phyloP scores from a whole-genome alignment of 2,329 filamentous ascomycete species.

The Knufia petricola region DNA sequence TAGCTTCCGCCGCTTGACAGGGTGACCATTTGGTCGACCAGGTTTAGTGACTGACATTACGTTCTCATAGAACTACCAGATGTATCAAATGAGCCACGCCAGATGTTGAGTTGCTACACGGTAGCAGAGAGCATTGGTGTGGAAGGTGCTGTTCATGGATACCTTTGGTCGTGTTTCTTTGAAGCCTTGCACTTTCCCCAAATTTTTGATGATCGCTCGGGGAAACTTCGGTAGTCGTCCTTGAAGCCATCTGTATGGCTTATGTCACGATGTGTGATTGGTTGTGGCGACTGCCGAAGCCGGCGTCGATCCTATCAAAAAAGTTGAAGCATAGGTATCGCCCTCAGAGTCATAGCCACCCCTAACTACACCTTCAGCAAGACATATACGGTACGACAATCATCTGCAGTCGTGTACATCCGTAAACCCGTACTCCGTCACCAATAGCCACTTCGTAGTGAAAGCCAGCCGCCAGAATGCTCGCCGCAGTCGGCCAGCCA shows the following conservation, averaged over 20 bases:
- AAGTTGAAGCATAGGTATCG: not conserved
- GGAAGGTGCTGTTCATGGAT: not conserved
- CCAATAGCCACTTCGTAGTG: not conserved
- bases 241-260: no score
- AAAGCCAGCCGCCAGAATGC: conserved; percentile 11
- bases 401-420: no score
- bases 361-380: no score
- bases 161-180: no score
- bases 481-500: conserved; percentile 50
- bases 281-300: not conserved
- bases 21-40: not conserved
- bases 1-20: conserved; percentile 28
- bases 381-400: no score
- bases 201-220: not conserved
- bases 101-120: no score
- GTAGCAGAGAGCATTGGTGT: not conserved
- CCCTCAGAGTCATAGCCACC: no score
- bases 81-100: no score
- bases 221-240: not conserved
- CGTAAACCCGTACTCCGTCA: not conserved
- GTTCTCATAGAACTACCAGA: not conserved
- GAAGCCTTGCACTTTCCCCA: not conserved
- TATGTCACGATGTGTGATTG: not conserved
- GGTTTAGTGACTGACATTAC: not conserved
- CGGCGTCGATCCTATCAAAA: not conserved